Evolutionary conservation across 2,329 filamentous ascomycete genomes (phyloP).

Genomic region (Aphanoascus verrucosus): DNA sequence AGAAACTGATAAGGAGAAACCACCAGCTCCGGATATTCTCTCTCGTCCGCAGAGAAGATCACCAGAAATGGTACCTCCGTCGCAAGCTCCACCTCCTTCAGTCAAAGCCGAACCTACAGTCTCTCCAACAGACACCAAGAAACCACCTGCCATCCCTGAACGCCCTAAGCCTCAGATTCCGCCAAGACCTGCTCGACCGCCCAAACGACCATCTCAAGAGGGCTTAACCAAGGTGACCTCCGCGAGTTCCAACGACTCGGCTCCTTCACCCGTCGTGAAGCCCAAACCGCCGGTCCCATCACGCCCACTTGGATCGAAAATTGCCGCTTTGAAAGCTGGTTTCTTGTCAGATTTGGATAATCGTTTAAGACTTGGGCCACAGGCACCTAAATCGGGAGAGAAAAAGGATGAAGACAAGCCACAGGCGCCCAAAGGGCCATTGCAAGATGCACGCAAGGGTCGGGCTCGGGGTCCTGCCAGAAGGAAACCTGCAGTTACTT

Average conservation of each 20-base stretch:
- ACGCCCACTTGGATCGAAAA: conserved; percentile 70
- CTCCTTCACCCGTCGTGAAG: conserved; percentile 43
- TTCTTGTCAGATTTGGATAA: conserved; percentile 93
- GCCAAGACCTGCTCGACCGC: conserved; percentile 50
- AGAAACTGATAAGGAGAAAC: conserved; percentile 22
- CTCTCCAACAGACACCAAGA: conserved; percentile 42
- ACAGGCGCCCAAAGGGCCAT: conserved; percentile 62
- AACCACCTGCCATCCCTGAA: conserved; percentile 45
- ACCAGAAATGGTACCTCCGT: conserved; percentile 21
- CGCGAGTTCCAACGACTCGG: conserved; percentile 28
- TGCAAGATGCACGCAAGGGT: conserved; percentile 80
- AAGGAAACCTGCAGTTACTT: conserved; percentile 52
- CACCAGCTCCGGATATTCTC: conserved; percentile 25
- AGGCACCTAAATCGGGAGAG: conserved; percentile 63
- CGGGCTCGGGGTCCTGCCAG: conserved; percentile 79
- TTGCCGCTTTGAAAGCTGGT: conserved; percentile 77
- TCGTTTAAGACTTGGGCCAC: conserved; percentile 75
- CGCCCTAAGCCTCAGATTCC: conserved; percentile 57
- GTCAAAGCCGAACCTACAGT: conserved; percentile 23
- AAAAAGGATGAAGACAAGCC: conserved; percentile 47
- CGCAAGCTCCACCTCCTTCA: conserved; percentile 21
- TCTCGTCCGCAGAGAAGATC: conserved; percentile 25
- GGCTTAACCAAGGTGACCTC: conserved; percentile 29
- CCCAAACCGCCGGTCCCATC: conserved; percentile 75
- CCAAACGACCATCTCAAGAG: conserved; percentile 25